Base-by-base conservation (phyloP, 2,329 filamentous ascomycete species). In the Nannizziopsis barbatae region DNA sequence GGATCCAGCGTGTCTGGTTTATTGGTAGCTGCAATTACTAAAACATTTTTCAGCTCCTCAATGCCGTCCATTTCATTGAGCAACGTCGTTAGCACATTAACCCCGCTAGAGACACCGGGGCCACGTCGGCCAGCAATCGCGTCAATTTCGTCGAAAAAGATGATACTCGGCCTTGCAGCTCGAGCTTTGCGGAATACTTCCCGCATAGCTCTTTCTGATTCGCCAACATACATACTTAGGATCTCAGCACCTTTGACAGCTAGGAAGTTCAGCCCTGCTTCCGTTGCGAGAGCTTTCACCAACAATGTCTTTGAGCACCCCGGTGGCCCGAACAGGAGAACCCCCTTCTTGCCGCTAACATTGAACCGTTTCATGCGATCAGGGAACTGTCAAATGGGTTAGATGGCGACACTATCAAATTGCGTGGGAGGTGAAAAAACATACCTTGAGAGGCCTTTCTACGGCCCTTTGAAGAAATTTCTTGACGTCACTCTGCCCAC, bases 121-220 rank as follows among this genome's bases (percentile, higher is more conserved):
- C 66, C 74, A 69, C 82, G 59, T 65, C 72, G 72, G 31, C 75
- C 74, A 33, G 74, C 84, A 53, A 96, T 90, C 3, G 86, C 81
- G 67, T 96, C 89, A 57, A 96, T 92, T 65, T 96, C 89, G 63
- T 96, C 89, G 56, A 95, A 95, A 73, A 95, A 96, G 58, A 96
- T 88, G 66, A 95, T 90, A 62, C 85, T 88, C 0, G 90, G 90
- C 45, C 82, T 81, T 7, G 88, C 89, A n/a, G 83, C 81, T 37
- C 84, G 76, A 1, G 90, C 90, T 57, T 89, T 85, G 46, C 82
- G 77, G 63, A 96, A 95, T 1, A 95, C 79, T 48, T 87, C 84
- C 33, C 90, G 80, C 37, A 95, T 77, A 6, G 84, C 82, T 9
- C 87, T 80, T 68, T 96, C 90, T 1, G 88, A 90, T 65, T 96